Evolutionary conservation across 495 filamentous ascomycete genomes (phyloP).

Genomic region (Annulohypoxylon nitens): DNA sequence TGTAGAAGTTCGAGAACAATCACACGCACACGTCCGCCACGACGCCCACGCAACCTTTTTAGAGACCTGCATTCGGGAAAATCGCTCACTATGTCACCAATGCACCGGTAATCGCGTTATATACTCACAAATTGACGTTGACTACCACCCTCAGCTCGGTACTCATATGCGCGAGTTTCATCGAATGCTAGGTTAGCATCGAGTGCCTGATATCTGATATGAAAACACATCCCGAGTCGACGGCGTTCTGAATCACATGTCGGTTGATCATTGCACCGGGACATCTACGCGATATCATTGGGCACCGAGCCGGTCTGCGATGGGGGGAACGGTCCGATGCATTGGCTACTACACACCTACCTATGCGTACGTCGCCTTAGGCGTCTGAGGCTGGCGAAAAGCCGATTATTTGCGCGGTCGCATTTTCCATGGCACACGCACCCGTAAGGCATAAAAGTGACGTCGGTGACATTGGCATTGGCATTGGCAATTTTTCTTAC

Average conservation of each 20-base stretch:
- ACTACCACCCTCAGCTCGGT: not conserved
- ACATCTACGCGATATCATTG: not conserved
- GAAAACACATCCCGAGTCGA: not conserved
- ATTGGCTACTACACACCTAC: conserved; percentile 14
- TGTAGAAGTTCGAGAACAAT: not conserved
- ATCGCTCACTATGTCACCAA: not conserved
- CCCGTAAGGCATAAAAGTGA: conserved; percentile 17
- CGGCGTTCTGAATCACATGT: conserved; percentile 12
- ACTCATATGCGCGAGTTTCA: not conserved
- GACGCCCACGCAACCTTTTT: not conserved
- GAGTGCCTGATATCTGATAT: not conserved
- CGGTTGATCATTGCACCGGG: conserved; percentile 34
- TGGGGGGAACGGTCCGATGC: conserved; percentile 29
- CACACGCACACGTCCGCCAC: too few relatives aligned
- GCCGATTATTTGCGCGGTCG: conserved; percentile 25
- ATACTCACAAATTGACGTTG: conserved; percentile 1
- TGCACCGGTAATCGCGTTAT: not conserved
- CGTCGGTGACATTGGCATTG: conserved; percentile 17
- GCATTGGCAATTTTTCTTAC: too few relatives aligned
- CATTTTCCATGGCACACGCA: conserved; percentile 8
- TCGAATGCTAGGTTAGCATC: not conserved
- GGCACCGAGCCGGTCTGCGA: not conserved
- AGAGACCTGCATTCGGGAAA: not conserved
- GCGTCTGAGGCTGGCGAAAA: conserved; percentile 27
- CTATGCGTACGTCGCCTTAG: conserved; percentile 21